phyloP scores from a whole-genome alignment of 2,329 filamentous ascomycete species.

The Knoxdaviesia proteae region DNA sequence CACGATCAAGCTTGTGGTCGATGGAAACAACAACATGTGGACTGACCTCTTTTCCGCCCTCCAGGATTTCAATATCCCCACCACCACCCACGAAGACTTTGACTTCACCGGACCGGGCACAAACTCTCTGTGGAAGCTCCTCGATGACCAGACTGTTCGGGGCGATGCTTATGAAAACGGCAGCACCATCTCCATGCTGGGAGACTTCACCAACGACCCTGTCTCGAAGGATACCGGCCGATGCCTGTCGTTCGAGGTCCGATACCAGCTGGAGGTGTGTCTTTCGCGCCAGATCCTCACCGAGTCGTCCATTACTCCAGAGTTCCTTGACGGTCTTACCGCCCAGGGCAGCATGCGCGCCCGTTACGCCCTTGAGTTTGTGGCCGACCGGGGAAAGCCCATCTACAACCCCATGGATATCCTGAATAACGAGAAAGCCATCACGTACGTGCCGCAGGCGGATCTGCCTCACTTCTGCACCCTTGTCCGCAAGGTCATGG shows the following conservation, averaged over 20 bases:
- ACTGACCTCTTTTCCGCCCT: slow-evolving; percentile 30
- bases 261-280: slow-evolving; percentile 86
- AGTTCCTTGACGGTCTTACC: slow-evolving; percentile 46
- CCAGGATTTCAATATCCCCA: slow-evolving; percentile 60
- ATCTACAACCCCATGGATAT: slow-evolving; percentile 53
- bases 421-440: slow-evolving; percentile 29
- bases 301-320: slow-evolving; percentile 48
- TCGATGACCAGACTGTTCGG: too few species aligned
- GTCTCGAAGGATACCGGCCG: too few species aligned
- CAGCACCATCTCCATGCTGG: too few species aligned
- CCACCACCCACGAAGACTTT: too few species aligned
- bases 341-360: slow-evolving; percentile 25
- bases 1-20: slow-evolving; percentile 26
- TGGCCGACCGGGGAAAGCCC: slow-evolving; percentile 40
- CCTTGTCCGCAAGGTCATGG: slow-evolving; percentile 50
- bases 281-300: slow-evolving; percentile 60
- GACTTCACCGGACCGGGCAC: too few species aligned
- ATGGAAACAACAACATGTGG: slow-evolving; percentile 8
- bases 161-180: too few species aligned
- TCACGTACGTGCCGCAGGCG: slow-evolving; percentile 20
- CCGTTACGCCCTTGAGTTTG: slow-evolving; percentile 49
- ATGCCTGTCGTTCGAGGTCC: slow-evolving; percentile 49
- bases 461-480: slow-evolving; percentile 51
- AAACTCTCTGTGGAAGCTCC: too few species aligned
- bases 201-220: too few species aligned